A percentile compares a stretch with the other conserved stretches of the same genome.
These are phyloP conservation scores for Arthrobotrys megalospora DNA, from an alignment of 2,329 filamentous ascomycete species.

Conservation along the genomic window DNA sequence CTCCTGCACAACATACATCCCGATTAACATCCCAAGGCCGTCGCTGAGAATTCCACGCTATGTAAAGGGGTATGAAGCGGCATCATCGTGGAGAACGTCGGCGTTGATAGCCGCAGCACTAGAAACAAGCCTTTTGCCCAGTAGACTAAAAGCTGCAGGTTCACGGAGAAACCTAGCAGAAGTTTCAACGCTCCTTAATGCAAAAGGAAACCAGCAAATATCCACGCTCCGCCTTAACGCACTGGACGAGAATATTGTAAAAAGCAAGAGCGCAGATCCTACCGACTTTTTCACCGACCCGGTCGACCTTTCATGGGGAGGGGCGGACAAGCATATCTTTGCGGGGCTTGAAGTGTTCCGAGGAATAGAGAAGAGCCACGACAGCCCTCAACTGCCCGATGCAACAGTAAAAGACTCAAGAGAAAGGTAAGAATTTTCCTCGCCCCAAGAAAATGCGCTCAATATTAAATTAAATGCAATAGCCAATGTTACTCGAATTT, in stretches of 20 bases:
- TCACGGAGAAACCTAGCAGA: slow-evolving; percentile 44
- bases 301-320: slow-evolving; percentile 57
- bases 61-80: slow-evolving; percentile 45
- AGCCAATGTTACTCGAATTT: slow-evolving; percentile 68
- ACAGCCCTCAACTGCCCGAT: slow-evolving; percentile 30
- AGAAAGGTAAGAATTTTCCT: slow-evolving; percentile 48
- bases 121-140: slow-evolving; percentile 48
- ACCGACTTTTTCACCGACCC: slow-evolving; percentile 35
- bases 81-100: slow-evolving; percentile 49
- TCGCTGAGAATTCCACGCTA: slow-evolving; percentile 41
- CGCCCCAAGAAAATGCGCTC: slow-evolving; percentile 14
- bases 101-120: slow-evolving; percentile 48
- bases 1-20: slow-evolving; percentile 54
- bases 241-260: slow-evolving; percentile 26
- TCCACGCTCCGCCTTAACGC: slow-evolving; percentile 46
- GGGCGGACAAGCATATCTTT: slow-evolving; percentile 51
- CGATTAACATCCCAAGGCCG: slow-evolving; percentile 51
- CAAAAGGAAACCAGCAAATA: slow-evolving; percentile 55
- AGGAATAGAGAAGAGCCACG: slow-evolving; percentile 56
- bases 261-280: slow-evolving; percentile 38
- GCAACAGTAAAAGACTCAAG: slow-evolving; percentile 39
- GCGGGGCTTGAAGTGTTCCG: slow-evolving; percentile 44
- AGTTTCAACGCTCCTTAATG: slow-evolving; percentile 41
- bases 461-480: slow-evolving; percentile 28
- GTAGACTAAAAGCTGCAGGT: slow-evolving; percentile 41